Conservation (phyloP, 306 rosid genomes). For the Hippophae gyantsensis region DNA sequence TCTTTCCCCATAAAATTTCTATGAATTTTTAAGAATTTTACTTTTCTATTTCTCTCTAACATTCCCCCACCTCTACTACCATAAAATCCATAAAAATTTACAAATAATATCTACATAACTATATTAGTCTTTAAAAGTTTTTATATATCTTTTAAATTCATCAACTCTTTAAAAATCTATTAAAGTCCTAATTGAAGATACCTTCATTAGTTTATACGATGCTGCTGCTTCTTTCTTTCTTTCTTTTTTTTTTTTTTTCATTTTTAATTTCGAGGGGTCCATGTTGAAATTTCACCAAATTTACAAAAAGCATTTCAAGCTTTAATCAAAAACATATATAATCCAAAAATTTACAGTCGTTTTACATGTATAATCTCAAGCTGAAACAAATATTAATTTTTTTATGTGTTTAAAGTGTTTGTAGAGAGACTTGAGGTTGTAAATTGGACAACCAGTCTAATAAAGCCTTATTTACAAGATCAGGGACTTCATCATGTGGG, state of each 20-base stretch:
- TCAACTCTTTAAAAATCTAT: too few relatives aligned
- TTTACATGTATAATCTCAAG: constrained; percentile 9
- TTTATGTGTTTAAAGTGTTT: constrained; percentile 25
- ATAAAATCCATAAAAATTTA: too few relatives aligned
- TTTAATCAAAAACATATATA: neutral
- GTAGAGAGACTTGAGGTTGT: constrained; percentile 39
- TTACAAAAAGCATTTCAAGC: neutral
- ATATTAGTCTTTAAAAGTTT: too few relatives aligned
- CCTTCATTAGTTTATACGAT: too few relatives aligned
- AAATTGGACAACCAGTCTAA: constrained; percentile 62
- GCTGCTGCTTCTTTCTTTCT: neutral
- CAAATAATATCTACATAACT: too few relatives aligned
- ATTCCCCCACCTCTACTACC: too few relatives aligned
- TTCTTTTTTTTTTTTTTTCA: neutral
- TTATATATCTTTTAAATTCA: too few relatives aligned
- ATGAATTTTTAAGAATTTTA: too few relatives aligned
- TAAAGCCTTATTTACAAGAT: constrained; percentile 65
- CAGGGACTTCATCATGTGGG: constrained; percentile 85
- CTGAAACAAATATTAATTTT: neutral
- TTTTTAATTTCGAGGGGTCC: neutral
- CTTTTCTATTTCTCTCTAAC: too few relatives aligned
- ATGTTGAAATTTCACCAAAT: neutral
- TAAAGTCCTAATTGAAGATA: too few relatives aligned
- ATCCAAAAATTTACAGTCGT: constrained; percentile 10
- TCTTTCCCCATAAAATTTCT: too few relatives aligned